Conservation (phyloP, 1,139 yeast species). For the Blastobotrys illinoisensis region DNA sequence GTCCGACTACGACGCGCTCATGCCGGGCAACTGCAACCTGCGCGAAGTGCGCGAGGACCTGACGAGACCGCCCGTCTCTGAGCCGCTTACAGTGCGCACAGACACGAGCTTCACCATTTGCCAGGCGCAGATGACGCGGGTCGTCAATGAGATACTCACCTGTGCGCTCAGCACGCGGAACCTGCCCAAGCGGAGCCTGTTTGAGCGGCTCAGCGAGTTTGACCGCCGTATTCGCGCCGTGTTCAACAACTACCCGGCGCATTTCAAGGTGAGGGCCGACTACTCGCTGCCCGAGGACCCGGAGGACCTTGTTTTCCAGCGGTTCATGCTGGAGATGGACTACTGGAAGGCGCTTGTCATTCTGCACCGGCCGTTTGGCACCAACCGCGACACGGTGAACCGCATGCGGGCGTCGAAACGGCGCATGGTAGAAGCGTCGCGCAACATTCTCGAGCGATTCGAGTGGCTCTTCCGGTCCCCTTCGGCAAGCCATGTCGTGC, state of each 20-base stretch:
- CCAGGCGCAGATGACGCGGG: constrained; percentile 16
- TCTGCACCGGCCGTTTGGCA: constrained; percentile 30
- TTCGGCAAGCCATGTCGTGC: constrained; percentile 21
- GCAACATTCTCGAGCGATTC: constrained; percentile 25
- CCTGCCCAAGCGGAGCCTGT: neutral
- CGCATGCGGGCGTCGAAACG: constrained; percentile 25
- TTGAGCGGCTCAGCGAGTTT: constrained; percentile 8
- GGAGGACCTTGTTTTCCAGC: constrained; percentile 27
- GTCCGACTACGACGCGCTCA: constrained; percentile 27
- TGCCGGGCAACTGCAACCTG: constrained; percentile 26
- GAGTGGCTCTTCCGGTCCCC: constrained; percentile 29
- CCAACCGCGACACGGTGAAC: constrained; percentile 19
- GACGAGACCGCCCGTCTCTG: neutral
- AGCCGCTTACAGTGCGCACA: constrained; percentile 16
- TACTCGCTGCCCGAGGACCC: constrained; percentile 21
- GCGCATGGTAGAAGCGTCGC: constrained; percentile 27
- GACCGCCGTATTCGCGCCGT: constrained; percentile 24
- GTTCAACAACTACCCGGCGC: constrained; percentile 24
- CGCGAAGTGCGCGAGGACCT: constrained; percentile 3
- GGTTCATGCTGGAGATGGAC: constrained; percentile 30
- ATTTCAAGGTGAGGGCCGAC: constrained; percentile 26
- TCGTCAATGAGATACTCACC: constrained; percentile 5
- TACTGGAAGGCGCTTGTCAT: constrained; percentile 28
- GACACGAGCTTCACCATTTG: constrained; percentile 23
- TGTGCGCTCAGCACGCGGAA: neutral